Evolutionary conservation across 2,329 filamentous ascomycete species (phyloP), one percentile per base, ranked within the genome.

Genomic region (Scopulariopsis brevicaulis): DNA sequence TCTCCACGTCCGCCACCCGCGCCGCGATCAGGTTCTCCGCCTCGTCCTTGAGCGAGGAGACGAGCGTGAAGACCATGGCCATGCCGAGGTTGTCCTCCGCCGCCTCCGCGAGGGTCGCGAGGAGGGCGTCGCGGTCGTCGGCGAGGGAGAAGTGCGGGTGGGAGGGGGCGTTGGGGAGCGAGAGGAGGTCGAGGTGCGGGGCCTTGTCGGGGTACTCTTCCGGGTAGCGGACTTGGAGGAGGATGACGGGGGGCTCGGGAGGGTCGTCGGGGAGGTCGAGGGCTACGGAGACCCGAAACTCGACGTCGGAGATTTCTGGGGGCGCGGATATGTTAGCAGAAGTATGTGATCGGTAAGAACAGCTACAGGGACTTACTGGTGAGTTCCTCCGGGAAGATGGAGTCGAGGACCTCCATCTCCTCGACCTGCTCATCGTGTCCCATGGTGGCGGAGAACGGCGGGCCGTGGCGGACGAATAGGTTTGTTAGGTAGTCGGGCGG

Each of bases 381-480:
- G 65, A 99, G 96, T 75, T 99, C 94, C 60, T 99, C 93, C 1
- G 94, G 91, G 65, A 97, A 99, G 68, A 99, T 99, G 61, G 93
- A 96, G 69, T 96, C 90, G 69, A 99, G 90, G 65, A 99, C 93
- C 73, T 99, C 94, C 61, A 92, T 86, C 80, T 99, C 94, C 75
- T 99, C 94, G 63, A 86, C 76, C 72, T 99, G 94, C 61, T 99
- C 94, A 78, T 97, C 93, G 70, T 75, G 80, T 55, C 83, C 83
- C 84, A 87, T 86, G 37, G 48, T 59, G 32, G 53, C 51, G 28
- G 34, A 8, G 61, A 22, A 22, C 22, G 20, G 22, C 18, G 5
- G n/a, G n/a, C 20, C 22, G 8, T 7, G 14, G 43, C n/a, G 20
- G 12, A 24, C 8, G 46, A 48, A 50, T 50, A 14, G 15, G 18